A percentile compares a stretch with the other conserved stretches of the same genome.
Conservation (phyloP, 495 filamentous ascomycete genomes). For the Penicillium diatomitis region DNA sequence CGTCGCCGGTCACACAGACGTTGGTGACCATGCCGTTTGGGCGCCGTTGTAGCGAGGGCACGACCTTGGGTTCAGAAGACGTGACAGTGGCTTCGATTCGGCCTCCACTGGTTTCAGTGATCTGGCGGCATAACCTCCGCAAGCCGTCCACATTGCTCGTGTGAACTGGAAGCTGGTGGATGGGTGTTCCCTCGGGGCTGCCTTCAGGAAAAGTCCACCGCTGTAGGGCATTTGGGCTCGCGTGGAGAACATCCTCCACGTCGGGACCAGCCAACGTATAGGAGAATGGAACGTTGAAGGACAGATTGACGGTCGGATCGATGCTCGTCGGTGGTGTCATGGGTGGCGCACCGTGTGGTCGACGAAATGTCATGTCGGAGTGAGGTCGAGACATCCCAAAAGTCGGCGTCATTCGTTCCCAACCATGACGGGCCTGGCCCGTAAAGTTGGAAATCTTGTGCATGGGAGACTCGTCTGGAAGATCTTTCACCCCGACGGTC, state of each 20-base stretch:
- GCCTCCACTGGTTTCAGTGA: constrained; percentile 60
- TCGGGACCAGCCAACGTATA: constrained; percentile 86
- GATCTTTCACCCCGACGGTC: constrained; percentile 33
- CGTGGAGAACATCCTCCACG: constrained; percentile 82
- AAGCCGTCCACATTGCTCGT: constrained; percentile 71
- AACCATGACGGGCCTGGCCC: constrained; percentile 76
- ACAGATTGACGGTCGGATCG: constrained; percentile 64
- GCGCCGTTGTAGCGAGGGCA: constrained; percentile 53
- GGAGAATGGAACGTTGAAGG: constrained; percentile 93
- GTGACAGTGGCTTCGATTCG: constrained; percentile 73
- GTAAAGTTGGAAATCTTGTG: constrained; percentile 89
- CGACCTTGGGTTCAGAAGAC: constrained; percentile 70
- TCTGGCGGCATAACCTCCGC: constrained; percentile 64
- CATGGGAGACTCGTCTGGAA: constrained; percentile 43
- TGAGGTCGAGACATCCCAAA: constrained; percentile 71
- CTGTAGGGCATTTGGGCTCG: constrained; percentile 68
- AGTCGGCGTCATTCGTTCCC: constrained; percentile 80
- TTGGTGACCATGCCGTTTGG: constrained; percentile 76
- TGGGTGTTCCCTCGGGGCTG: constrained; percentile 68
- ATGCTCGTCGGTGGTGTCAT: constrained; percentile 54
- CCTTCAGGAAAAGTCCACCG: constrained; percentile 89
- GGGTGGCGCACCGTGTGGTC: constrained; percentile 55
- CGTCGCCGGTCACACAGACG: constrained; percentile 77
- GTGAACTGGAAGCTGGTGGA: constrained; percentile 83
- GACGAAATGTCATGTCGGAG: constrained; percentile 69